phyloP scores from a whole-genome alignment of 805 yeast species.

The Yueomyces sp. region DNA sequence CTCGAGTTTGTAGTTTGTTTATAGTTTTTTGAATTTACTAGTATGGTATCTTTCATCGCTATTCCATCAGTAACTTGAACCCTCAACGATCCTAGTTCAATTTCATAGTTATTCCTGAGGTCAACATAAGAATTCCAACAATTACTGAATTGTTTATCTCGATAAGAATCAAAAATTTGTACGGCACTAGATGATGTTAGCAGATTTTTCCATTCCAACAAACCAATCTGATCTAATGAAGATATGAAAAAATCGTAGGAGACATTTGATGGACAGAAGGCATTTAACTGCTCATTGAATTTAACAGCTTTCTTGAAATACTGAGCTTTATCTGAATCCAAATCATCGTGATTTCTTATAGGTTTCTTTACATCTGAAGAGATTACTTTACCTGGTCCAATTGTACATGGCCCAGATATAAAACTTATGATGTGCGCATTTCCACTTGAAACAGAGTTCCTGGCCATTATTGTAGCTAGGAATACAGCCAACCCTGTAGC shows the following conservation, averaged over 20 bases:
- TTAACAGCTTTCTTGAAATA: slow-evolving; percentile 1
- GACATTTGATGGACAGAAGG: neutral
- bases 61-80: neutral
- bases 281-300: slow-evolving; percentile 4
- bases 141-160: slow-evolving; percentile 3
- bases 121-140: slow-evolving; percentile 1
- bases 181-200: slow-evolving; percentile 1
- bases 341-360: slow-evolving; percentile 10
- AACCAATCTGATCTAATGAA: slow-evolving; percentile 12
- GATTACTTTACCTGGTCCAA: slow-evolving; percentile 12
- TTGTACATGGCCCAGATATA: slow-evolving; percentile 14
- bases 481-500: slow-evolving; percentile 11
- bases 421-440: slow-evolving; percentile 4
- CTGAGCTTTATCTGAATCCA: slow-evolving; percentile 5
- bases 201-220: slow-evolving; percentile 9
- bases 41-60: neutral
- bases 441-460: neutral
- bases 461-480: slow-evolving; percentile 4
- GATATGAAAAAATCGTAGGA: slow-evolving; percentile 5
- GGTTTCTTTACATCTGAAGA: slow-evolving; percentile 5
- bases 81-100: neutral
- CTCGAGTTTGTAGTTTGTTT: neutral
- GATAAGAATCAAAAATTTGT: slow-evolving; percentile 10
- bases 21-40: neutral
- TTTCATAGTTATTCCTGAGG: neutral